Base-by-base conservation (phyloP, 2,329 filamentous ascomycete species). In the Cordyceps tenuipes region DNA sequence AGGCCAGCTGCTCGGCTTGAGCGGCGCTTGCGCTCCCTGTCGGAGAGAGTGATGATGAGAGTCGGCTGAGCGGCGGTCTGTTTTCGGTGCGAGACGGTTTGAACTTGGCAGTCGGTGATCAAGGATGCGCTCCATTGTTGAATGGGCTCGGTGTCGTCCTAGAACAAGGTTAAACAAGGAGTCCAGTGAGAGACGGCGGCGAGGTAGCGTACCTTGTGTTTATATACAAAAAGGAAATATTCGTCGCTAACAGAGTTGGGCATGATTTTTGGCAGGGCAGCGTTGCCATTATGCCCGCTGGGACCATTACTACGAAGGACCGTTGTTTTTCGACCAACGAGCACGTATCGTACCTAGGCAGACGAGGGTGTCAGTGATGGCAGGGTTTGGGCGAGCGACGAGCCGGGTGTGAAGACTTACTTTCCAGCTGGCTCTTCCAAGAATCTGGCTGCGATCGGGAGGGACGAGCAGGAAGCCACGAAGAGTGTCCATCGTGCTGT, bases 1-100 rank as follows among this genome's bases (percentile, higher is more conserved):
- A 87, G 73, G 3, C 81, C 82, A 4, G 81, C 79, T 3, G 85
- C 82, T 62, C 84, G 78, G 64, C 84, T 87, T 51, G 85, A 87
- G 62, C 85, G 78, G 54, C 85, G 80, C 66, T 86, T 87, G 59
- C 82, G 80, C 63, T 84, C 75, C 68, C 83, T 86, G 64, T 87
- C 83, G 43, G 78, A 76, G 52, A 87, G 72, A 63, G 75, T 81
- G 43, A 87, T 68, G 50, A 85, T 74, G 13, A 88, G 76, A 6
- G 85, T 87, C 1, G 83, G 83, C 8, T 84, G 71, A 5, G 80
- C 75, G 12, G 82, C 79, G 0, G 80, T 81, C 66, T 86, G 82
- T 66, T 87, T 87, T 55, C 83, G 81, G 66, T 86, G 81, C 47
- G 82, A 76, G 17, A 86, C 64, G 68, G 79, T 78, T 68, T 85